phyloP scores from a whole-genome alignment of 116 monocot species.

The Iris pallida region DNA sequence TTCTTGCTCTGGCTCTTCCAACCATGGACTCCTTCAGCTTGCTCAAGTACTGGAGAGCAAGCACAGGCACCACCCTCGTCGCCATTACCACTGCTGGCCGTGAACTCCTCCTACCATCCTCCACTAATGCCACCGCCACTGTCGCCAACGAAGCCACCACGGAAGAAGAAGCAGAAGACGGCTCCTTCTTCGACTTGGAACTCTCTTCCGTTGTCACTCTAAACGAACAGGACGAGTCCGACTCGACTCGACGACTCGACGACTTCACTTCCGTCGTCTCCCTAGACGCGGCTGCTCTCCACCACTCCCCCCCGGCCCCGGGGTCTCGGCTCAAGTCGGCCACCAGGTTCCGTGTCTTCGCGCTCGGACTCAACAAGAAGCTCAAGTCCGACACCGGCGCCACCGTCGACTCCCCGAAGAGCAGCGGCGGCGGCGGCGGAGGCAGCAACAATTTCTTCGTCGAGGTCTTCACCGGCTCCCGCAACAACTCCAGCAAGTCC shows the following conservation, averaged over 20 bases:
- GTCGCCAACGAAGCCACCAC: slow-evolving; percentile 3
- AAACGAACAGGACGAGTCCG: slow-evolving; percentile 9
- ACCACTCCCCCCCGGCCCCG: neutral
- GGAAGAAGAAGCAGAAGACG: slow-evolving; percentile 21
- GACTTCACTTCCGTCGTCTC: slow-evolving; percentile 27
- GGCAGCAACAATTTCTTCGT: neutral
- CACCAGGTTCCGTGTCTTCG: slow-evolving; percentile 48
- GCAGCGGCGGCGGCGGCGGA: slow-evolving; percentile 3
- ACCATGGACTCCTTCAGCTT: slow-evolving; percentile 13
- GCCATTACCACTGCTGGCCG: no score
- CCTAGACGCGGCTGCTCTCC: slow-evolving; percentile 21
- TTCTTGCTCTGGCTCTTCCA: neutral
- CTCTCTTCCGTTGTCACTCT: slow-evolving; percentile 2
- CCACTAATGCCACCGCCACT: neutral
- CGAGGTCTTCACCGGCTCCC: neutral
- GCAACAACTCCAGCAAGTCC: neutral
- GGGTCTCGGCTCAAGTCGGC: slow-evolving; percentile 36
- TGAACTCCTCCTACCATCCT: no score
- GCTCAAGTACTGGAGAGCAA: slow-evolving; percentile 7
- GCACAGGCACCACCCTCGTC: neutral
- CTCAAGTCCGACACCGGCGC: neutral
- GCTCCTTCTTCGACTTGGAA: slow-evolving; percentile 29
- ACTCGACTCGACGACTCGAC: neutral
- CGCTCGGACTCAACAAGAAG: slow-evolving; percentile 43
- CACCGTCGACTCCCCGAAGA: slow-evolving; percentile 9